These are phyloP conservation scores for Phialemonium atrogriseum DNA, from an alignment of 2,329 filamentous ascomycete genomes.

Conservation along the genomic window DNA sequence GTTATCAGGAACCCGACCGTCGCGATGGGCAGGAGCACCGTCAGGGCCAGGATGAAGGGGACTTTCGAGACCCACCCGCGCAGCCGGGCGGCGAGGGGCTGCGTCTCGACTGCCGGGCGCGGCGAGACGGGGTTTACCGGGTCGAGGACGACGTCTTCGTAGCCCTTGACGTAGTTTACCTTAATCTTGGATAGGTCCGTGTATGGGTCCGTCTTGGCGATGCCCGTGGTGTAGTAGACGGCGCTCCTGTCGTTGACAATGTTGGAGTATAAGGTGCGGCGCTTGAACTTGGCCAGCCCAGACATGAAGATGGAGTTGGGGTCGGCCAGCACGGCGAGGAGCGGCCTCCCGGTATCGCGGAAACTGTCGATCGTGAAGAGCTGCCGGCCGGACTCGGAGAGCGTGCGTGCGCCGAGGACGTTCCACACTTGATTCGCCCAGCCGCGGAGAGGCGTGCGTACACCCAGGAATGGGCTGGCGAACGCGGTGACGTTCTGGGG, in stretches of 20 bases:
- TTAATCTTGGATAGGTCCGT: constrained; percentile 57
- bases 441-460: constrained; percentile 59
- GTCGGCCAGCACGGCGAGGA: constrained; percentile 76
- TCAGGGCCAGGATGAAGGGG: constrained; percentile 56
- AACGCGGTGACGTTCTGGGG: constrained; percentile 90
- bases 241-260: constrained; percentile 78
- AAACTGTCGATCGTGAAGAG: constrained; percentile 84
- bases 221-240: constrained; percentile 73
- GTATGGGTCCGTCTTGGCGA: constrained; percentile 72
- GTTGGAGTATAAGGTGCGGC: constrained; percentile 75
- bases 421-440: constrained; percentile 67
- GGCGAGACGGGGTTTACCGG: constrained; percentile 45
- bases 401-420: constrained; percentile 68
- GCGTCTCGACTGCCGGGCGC: constrained; percentile 3
- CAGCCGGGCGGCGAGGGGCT: constrained; percentile 2
- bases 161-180: constrained; percentile 66
- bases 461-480: constrained; percentile 75
- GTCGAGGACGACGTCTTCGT: constrained; percentile 69
- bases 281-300: constrained; percentile 66
- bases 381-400: constrained; percentile 79
- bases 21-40: constrained; percentile 66
- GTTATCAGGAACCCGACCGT: constrained; percentile 66
- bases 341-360: constrained; percentile 69
- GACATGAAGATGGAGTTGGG: constrained; percentile 78
- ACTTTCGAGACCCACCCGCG: constrained; percentile 36